These are phyloP conservation scores for Boletus subparvulus DNA, from an alignment of 768 basidiomycete genomes.

Conservation along the genomic window DNA sequence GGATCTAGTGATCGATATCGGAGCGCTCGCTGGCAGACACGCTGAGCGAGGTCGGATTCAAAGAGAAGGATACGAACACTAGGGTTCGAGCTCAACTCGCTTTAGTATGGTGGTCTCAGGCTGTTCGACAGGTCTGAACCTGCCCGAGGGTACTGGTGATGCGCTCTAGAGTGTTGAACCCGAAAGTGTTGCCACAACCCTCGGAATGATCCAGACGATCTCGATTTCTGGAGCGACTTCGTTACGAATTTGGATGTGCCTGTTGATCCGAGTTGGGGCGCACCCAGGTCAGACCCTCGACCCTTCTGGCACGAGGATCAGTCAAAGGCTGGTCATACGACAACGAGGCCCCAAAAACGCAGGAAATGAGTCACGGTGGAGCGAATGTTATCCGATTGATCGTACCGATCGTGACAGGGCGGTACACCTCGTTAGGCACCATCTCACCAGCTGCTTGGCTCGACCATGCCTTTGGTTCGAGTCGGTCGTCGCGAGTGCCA, in stretches of 20 bases:
- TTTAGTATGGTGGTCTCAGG: neutral
- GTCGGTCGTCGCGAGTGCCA: too few species aligned
- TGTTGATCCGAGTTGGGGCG: neutral
- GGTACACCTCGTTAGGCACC: too few species aligned
- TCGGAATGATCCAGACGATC: neutral
- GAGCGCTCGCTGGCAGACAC: neutral
- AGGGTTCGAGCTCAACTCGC: neutral
- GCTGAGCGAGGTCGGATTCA: neutral
- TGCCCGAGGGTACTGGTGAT: neutral
- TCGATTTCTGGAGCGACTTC: neutral
- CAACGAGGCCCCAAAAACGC: neutral
- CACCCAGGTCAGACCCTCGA: neutral
- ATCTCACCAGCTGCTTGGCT: too few species aligned
- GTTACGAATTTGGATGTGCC: neutral
- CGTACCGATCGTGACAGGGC: neutral
- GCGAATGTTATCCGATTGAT: constrained; percentile 1
- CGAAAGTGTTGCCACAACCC: neutral
- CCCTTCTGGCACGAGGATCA: neutral
- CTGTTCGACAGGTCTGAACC: neutral
- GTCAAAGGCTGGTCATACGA: neutral
- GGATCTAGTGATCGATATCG: too few species aligned
- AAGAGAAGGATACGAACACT: neutral
- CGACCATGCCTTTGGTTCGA: too few species aligned
- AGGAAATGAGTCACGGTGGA: neutral
- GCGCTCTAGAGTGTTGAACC: neutral